phyloP scores from a whole-genome alignment of 768 basidiomycete genomes.

The Leccinum rimulosum region DNA sequence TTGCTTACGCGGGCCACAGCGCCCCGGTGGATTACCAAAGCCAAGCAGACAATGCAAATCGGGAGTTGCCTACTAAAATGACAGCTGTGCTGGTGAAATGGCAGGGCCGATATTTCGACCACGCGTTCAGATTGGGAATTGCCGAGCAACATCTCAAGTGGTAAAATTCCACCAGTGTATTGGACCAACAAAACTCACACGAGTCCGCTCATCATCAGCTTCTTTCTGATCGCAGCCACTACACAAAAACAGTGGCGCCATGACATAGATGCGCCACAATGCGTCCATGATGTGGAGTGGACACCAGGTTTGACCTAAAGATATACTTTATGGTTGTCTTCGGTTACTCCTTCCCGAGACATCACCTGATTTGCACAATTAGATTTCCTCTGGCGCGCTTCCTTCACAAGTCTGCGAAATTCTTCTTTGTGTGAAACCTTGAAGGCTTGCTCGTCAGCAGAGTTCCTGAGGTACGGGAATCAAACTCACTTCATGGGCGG shows the following conservation, averaged over 20 bases:
- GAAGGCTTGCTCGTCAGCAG: neutral
- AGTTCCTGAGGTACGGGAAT: neutral
- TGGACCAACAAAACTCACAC: constrained; percentile 3
- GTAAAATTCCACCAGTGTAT: neutral
- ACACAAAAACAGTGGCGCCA: neutral
- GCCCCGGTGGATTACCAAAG: neutral
- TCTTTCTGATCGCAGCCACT: neutral
- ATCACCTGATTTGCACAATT: constrained; percentile 13
- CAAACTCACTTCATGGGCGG: constrained; percentile 38
- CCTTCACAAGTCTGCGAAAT: constrained; percentile 35
- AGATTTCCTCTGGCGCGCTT: constrained; percentile 35
- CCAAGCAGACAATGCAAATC: constrained; percentile 14
- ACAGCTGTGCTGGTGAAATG: constrained; percentile 6
- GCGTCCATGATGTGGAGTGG: neutral
- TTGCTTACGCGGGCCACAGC: constrained; percentile 11
- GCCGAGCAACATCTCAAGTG: neutral
- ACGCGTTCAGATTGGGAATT: neutral
- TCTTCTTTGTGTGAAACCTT: constrained; percentile 30
- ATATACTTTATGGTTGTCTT: constrained; percentile 38
- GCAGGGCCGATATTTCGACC: neutral
- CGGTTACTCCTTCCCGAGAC: constrained; percentile 25
- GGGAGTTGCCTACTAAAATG: neutral
- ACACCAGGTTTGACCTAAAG: constrained; percentile 5
- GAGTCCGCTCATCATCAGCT: neutral
- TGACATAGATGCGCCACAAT: neutral